Percentiles rank a stretch among this genome's conserved stretches.
Conservation (phyloP, 805 yeast genomes). For the Yamadazyma akitaensis region DNA sequence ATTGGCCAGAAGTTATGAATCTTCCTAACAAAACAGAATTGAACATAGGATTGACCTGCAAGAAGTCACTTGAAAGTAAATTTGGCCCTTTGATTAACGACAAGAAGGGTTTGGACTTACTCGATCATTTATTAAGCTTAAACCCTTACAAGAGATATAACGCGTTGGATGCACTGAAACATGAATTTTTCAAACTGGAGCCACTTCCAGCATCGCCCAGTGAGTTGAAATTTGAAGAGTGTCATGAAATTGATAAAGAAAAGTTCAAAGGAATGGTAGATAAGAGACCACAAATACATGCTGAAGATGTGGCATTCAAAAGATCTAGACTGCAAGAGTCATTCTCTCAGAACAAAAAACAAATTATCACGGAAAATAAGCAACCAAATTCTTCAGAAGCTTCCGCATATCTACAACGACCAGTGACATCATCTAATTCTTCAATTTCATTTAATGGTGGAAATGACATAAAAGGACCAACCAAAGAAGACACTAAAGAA, state of each 20-base stretch:
- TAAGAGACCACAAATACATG: not conserved
- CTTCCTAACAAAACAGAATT: constrained; percentile 56
- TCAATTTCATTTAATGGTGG: not conserved
- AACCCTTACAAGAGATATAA: constrained; percentile 75
- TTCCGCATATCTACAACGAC: not conserved
- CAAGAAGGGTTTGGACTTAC: constrained; percentile 50
- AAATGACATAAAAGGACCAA: not conserved
- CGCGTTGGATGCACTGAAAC: constrained; percentile 73
- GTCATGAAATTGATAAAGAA: constrained; percentile 83
- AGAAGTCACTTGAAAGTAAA: constrained; percentile 46
- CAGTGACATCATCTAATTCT: not conserved
- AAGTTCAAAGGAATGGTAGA: constrained; percentile 46
- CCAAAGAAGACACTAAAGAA: not conserved
- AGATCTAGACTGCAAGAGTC: not conserved
- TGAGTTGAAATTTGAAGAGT: constrained; percentile 67
- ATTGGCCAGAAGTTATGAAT: constrained; percentile 58
- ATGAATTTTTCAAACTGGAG: constrained; percentile 60
- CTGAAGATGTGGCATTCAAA: not conserved
- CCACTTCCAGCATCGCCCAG: constrained; percentile 61
- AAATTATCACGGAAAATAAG: not conserved
- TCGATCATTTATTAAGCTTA: constrained; percentile 59
- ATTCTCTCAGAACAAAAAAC: not conserved
- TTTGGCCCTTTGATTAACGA: constrained; percentile 43
- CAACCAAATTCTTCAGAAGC: not conserved
- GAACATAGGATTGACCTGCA: constrained; percentile 43